phyloP scores from a whole-genome alignment of 2,329 filamentous ascomycete species.

The Rhynchosporium agropyri region DNA sequence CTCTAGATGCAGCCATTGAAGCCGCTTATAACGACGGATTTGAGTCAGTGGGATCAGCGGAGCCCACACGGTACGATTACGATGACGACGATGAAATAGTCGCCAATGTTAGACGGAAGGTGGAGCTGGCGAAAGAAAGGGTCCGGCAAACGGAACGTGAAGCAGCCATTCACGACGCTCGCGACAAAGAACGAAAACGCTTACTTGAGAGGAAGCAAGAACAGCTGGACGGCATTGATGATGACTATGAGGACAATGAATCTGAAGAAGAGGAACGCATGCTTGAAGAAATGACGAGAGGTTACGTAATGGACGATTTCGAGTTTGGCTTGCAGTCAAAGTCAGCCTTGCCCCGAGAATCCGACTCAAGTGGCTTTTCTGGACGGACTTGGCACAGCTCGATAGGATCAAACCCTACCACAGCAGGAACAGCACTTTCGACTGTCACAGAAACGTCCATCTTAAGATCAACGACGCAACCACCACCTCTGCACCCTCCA shows the following conservation, averaged over 20 bases:
- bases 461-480: conserved; percentile 32
- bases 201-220: conserved; percentile 32
- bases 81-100: conserved; percentile 51
- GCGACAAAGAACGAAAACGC: conserved; percentile 59
- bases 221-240: conserved; percentile 49
- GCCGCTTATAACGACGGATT: conserved; percentile 93
- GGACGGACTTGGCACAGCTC: conserved; percentile 81
- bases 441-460: conserved; percentile 64
- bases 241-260: conserved; percentile 65
- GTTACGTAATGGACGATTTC: conserved; percentile 82
- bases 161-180: conserved; percentile 61
- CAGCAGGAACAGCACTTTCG: conserved; percentile 67
- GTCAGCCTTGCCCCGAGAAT: conserved; percentile 72
- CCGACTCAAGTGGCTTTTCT: conserved; percentile 80
- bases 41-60: conserved; percentile 63
- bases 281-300: conserved; percentile 85
- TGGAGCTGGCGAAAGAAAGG: conserved; percentile 75
- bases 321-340: conserved; percentile 71
- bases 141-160: conserved; percentile 75
- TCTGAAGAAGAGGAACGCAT: conserved; percentile 74
- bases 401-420: conserved; percentile 70
- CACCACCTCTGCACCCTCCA: conserved; percentile 33
- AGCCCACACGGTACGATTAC: conserved; percentile 38
- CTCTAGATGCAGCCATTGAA: conserved; percentile 92
- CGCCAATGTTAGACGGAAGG: conserved; percentile 62